A percentile compares a stretch with the other conserved stretches of the same genome.
phyloP scores from a whole-genome alignment of 2,329 filamentous ascomycete genomes.

The Aspergillus arachidicola region DNA sequence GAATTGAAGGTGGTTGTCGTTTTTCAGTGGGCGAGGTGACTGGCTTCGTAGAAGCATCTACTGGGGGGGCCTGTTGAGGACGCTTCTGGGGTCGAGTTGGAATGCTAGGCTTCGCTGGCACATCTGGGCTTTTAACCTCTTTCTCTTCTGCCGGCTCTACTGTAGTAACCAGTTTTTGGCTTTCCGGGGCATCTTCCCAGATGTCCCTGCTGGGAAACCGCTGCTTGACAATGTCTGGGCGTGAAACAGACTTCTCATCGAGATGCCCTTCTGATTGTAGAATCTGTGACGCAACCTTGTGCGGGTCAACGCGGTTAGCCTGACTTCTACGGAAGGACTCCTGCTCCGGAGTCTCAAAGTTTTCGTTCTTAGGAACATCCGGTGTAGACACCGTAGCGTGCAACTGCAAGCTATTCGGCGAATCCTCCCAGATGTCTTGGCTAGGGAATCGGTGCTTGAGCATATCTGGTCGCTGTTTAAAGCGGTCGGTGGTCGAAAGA shows the following conservation, averaged over 20 bases:
- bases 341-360: constrained; percentile 52
- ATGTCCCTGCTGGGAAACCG: constrained; percentile 90
- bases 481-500: constrained; percentile 56
- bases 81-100: constrained; percentile 39
- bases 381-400: constrained; percentile 82
- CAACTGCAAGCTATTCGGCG: constrained; percentile 79
- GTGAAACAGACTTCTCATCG: constrained; percentile 28
- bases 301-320: constrained; percentile 40
- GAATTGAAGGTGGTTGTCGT: constrained; percentile 55
- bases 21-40: constrained; percentile 52
- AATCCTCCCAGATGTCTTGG: constrained; percentile 96
- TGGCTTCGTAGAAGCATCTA: constrained; percentile 38
- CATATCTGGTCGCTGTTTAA: constrained; percentile 56
- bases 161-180: constrained; percentile 76
- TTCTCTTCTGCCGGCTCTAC: constrained; percentile 55
- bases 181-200: constrained; percentile 92
- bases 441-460: constrained; percentile 80
- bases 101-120: constrained; percentile 36
- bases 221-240: constrained; percentile 60
- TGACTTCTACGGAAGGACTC: constrained; percentile 48
- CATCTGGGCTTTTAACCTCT: constrained; percentile 47
- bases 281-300: constrained; percentile 39
- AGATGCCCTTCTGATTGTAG: constrained; percentile 31
- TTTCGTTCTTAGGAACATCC: constrained; percentile 56
- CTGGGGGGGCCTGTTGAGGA: constrained; percentile 32